Percentiles rank a stretch among this genome's conserved stretches.
Evolutionary conservation across 495 filamentous ascomycete genomes (phyloP).

Genomic region (Penicillium simplicissimum): DNA sequence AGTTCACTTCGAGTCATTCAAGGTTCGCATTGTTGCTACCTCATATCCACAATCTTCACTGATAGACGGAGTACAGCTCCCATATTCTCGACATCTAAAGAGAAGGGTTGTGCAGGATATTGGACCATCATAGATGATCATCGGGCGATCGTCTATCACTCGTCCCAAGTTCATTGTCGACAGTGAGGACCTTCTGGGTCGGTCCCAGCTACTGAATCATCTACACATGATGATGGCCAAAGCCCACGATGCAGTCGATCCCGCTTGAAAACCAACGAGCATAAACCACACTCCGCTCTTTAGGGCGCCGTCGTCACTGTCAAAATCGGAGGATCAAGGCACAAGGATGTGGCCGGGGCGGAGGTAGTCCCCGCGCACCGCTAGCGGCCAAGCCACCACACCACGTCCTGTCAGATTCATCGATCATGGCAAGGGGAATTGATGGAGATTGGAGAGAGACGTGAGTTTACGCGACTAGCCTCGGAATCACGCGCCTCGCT

Average conservation of each 20-base stretch:
- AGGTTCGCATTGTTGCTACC: background rate
- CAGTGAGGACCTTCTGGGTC: background rate
- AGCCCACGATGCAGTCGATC: background rate
- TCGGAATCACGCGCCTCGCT: background rate
- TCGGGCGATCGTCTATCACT: background rate
- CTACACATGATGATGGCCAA: background rate
- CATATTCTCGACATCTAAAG: background rate
- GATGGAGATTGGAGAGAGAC: background rate
- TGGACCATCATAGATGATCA: background rate
- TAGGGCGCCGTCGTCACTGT: background rate
- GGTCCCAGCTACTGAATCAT: background rate
- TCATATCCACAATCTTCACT: background rate
- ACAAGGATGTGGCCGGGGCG: background rate
- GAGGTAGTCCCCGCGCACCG: conserved; percentile 3
- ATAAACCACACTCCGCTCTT: background rate
- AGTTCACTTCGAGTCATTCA: background rate
- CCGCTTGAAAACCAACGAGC: background rate
- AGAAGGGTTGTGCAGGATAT: background rate
- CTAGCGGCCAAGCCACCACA: conserved; percentile 2
- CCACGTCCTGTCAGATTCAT: background rate
- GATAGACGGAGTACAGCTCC: no score
- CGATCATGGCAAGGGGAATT: background rate
- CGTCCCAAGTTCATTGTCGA: background rate
- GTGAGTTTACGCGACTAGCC: background rate
- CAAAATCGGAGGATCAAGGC: background rate